These are phyloP conservation scores for Phytophthora sojae DNA, from an alignment of 352 stramenopile genomes.

Conservation along the genomic window DNA sequence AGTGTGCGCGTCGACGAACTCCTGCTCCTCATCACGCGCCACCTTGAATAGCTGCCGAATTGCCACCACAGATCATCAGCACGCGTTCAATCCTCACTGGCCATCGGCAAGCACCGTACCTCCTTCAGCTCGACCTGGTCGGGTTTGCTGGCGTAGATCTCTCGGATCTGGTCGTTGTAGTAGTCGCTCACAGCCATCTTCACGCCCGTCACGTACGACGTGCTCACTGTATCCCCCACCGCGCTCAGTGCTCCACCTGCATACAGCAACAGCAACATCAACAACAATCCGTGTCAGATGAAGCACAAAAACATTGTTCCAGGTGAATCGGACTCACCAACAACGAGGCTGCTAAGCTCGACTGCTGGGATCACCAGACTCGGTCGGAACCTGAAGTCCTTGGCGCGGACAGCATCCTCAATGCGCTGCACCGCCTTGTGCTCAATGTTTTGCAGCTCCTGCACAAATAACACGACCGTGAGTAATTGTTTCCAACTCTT, in stretches of 20 bases:
- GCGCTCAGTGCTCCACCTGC: slow-evolving; percentile 53
- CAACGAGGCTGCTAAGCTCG: slow-evolving; percentile 52
- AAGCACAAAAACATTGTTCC: neutral
- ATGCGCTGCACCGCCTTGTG: slow-evolving; percentile 60
- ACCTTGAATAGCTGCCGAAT: slow-evolving; percentile 70
- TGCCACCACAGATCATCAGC: slow-evolving; percentile 6
- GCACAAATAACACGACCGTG: neutral
- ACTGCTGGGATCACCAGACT: slow-evolving; percentile 68
- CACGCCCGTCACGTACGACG: slow-evolving; percentile 73
- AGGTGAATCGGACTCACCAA: slow-evolving; percentile 43
- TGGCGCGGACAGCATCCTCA: slow-evolving; percentile 44
- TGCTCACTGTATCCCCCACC: slow-evolving; percentile 68
- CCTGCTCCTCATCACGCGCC: slow-evolving; percentile 75
- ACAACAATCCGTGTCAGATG: neutral
- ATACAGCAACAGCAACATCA: neutral
- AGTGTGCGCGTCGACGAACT: slow-evolving; percentile 70
- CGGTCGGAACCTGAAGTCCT: slow-evolving; percentile 73
- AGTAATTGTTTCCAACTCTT: too few species aligned
- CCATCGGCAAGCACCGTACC: slow-evolving; percentile 23
- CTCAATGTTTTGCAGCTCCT: slow-evolving; percentile 64
- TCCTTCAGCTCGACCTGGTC: slow-evolving; percentile 76
- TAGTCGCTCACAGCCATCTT: slow-evolving; percentile 86
- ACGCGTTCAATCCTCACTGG: neutral
- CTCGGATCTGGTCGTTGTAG: slow-evolving; percentile 91
- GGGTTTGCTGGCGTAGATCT: slow-evolving; percentile 77